A percentile compares a stretch with the other conserved stretches of the same genome.
These are phyloP conservation scores for Stenocarpella maydis DNA, from an alignment of 2,329 filamentous ascomycete genomes.

Conservation along the genomic window DNA sequence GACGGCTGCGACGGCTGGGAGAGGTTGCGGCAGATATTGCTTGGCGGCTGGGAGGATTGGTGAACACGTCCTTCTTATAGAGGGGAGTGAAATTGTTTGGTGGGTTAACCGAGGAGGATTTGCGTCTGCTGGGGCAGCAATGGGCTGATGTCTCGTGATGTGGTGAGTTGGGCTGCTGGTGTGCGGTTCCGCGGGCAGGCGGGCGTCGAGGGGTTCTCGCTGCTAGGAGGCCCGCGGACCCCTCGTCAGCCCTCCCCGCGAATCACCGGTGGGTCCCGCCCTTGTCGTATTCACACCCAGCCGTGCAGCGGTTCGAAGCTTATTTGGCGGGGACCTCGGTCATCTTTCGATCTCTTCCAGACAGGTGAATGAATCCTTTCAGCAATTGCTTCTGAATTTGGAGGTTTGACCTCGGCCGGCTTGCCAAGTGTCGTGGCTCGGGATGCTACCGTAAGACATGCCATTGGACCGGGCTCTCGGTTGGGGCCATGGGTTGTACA, in stretches of 20 bases:
- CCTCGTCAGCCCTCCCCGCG: neutral
- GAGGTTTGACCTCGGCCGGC: neutral
- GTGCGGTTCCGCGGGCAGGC: conserved; percentile 14
- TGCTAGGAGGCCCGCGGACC: conserved; percentile 19
- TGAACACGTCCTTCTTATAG: conserved; percentile 20
- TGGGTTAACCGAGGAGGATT: neutral
- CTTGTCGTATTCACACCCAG: conserved; percentile 1
- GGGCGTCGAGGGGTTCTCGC: neutral
- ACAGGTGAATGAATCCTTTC: conserved; percentile 19
- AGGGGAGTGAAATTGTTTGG: neutral
- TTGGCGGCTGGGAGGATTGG: neutral
- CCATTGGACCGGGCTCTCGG: too few relatives aligned
- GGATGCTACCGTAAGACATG: neutral
- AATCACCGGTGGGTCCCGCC: conserved; percentile 6
- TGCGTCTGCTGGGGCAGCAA: neutral
- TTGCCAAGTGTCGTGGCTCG: neutral
- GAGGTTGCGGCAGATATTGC: neutral
- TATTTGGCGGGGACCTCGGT: conserved; percentile 11
- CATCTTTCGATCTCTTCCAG: neutral
- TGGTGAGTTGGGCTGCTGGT: conserved; percentile 2
- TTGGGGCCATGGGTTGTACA: too few relatives aligned
- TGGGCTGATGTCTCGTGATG: conserved; percentile 25
- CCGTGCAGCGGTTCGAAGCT: conserved; percentile 8
- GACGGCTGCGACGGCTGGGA: neutral
- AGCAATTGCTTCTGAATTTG: neutral